Evolutionary conservation across 2,329 filamentous ascomycete species (phyloP), one percentile per base, ranked within the genome.

Genomic region (Dactylellina haptotyla): DNA sequence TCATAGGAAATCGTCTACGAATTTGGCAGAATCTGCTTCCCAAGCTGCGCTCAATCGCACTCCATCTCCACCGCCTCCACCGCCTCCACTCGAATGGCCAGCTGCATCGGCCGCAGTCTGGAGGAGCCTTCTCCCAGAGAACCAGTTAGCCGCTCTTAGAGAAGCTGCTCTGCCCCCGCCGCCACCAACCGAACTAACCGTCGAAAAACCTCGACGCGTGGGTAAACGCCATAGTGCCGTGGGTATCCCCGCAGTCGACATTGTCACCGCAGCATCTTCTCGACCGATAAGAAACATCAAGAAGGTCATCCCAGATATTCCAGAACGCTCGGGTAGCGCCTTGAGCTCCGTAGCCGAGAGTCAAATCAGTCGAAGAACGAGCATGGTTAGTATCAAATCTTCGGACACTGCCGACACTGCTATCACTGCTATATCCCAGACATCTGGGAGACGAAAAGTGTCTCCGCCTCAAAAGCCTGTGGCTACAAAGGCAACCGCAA

Each of bases 161-260:
- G 72, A 73, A 45, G 66, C 70, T 14, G 76, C 74, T 37, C 69
- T 65, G 2, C 32, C 53, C 6, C 74, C 74, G 84, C 84, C 0
- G 85, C 90, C 76, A 87, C n/a, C 54, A 14, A 34, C 30, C 20
- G 67, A 72, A 10, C 43, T 65, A 6, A 93, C 2, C 87, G 92
- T 77, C 93, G 90, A 0, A 85, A 85, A 58, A 97, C 93, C 81
- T 92, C 28, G 51, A 71, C 86, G 80, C 89, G 84, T 89, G 77
- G 83, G 86, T 77, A 91, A 94, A 76, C 86, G 87, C 4, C 87
- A 90, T 78, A 85, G 86, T 12, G 80, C 83, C 8, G 81, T 85
- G 28, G 83, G 80, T 14, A 78, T 80, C n/a, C 79, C 81, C 12
- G 76, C 81, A 8, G 79, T 80, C 10, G 78, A 74, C 12, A 53